A percentile compares a stretch with the other conserved stretches of the same genome.
Evolutionary conservation across 202 grass and related monocot genomes (phyloP).

Genomic region (Panicum hallii): DNA sequence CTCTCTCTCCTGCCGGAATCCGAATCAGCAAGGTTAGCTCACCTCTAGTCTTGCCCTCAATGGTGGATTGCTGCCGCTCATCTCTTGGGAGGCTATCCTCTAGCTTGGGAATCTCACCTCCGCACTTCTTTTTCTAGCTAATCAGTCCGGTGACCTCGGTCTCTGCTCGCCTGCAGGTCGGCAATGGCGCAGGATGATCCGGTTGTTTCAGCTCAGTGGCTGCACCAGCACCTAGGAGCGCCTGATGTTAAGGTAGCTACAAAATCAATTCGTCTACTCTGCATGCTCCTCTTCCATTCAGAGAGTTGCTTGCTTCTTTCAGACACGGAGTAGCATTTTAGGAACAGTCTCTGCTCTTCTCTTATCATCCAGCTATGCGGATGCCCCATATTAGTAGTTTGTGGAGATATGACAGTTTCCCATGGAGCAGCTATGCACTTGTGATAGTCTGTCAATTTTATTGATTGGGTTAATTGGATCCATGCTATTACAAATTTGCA

Average conservation of each 20-base stretch:
- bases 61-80: not conserved
- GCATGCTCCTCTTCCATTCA: not conserved
- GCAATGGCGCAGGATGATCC: slow-evolving; percentile 72
- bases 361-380: not conserved
- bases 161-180: not conserved
- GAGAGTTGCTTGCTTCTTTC: not conserved
- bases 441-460: not conserved
- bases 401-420: not conserved
- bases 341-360: slow-evolving; percentile 16
- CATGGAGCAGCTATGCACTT: not conserved
- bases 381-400: not conserved
- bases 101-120: slow-evolving; percentile 1
- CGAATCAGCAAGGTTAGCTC: slow-evolving; percentile 19
- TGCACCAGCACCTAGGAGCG: slow-evolving; percentile 63
- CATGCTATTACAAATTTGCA: no score
- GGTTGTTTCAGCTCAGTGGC: slow-evolving; percentile 73
- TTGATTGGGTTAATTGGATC: no score
- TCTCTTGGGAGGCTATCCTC: not conserved
- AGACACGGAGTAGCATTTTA: not conserved
- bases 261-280: not conserved
- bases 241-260: slow-evolving; percentile 70
- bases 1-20: not conserved
- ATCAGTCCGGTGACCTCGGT: slow-evolving; percentile 33
- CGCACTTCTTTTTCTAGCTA: not conserved
- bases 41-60: not conserved